These are phyloP conservation scores for Conidiobolus incongruus DNA, from an alignment of 371 early-diverging fungal genomes.

Conservation along the genomic window DNA sequence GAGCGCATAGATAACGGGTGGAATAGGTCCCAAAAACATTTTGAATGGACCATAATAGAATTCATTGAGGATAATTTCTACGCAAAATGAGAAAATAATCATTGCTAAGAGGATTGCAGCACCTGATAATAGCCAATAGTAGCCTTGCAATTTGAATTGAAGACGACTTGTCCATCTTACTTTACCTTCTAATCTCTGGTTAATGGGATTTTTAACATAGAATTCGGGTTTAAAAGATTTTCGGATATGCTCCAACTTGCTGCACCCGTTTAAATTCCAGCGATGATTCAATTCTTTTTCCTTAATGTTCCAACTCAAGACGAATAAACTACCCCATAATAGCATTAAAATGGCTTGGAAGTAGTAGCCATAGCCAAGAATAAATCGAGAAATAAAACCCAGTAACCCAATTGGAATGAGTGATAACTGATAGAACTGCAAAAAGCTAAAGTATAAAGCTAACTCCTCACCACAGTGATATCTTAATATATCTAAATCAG, in stretches of 20 bases:
- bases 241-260: slow-evolving; percentile 31
- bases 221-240: slow-evolving; percentile 40
- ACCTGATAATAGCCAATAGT: slow-evolving; percentile 31
- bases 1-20: neutral
- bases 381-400: slow-evolving; percentile 31
- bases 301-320: slow-evolving; percentile 56
- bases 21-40: slow-evolving; percentile 9
- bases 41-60: slow-evolving; percentile 65
- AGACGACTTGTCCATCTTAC: slow-evolving; percentile 40
- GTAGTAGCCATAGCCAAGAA: slow-evolving; percentile 25
- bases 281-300: slow-evolving; percentile 37
- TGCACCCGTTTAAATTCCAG: slow-evolving; percentile 54
- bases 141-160: no score
- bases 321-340: slow-evolving; percentile 46
- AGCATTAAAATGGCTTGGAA: slow-evolving; percentile 37
- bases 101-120: slow-evolving; percentile 31
- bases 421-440: slow-evolving; percentile 62
- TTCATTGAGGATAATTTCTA: slow-evolving; percentile 58
- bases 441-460: slow-evolving; percentile 76
- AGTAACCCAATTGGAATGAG: slow-evolving; percentile 29
- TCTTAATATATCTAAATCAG: slow-evolving; percentile 39
- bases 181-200: slow-evolving; percentile 40
- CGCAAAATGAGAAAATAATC: slow-evolving; percentile 37
- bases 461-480: slow-evolving; percentile 69
- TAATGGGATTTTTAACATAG: slow-evolving; percentile 30